Percentiles rank a stretch among this genome's conserved stretches.
These are phyloP conservation scores for Cordyceps cicadae DNA, from an alignment of 2,329 filamentous ascomycete genomes.

Conservation along the genomic window DNA sequence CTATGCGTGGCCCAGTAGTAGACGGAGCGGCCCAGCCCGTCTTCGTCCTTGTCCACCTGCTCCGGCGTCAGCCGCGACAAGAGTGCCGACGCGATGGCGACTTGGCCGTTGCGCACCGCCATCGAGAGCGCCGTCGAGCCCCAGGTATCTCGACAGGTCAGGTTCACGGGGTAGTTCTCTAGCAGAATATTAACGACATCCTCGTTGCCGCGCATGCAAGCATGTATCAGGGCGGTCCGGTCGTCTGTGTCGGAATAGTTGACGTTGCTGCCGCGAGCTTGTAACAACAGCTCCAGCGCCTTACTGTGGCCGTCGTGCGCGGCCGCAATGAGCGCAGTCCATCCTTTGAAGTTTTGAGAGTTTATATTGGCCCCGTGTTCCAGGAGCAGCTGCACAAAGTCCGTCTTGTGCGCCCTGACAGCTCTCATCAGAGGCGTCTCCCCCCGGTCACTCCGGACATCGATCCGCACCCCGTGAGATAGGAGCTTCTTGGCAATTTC, in stretches of 20 bases:
- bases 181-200: not conserved
- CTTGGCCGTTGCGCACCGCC: slow-evolving; percentile 3
- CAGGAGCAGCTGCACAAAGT: not conserved
- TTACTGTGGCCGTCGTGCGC: not conserved
- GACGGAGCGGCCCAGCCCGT: not conserved
- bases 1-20: slow-evolving; percentile 6
- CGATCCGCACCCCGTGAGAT: not conserved
- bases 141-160: not conserved
- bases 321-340: not conserved
- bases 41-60: not conserved
- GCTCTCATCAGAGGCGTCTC: slow-evolving; percentile 9
- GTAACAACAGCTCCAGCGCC: not conserved
- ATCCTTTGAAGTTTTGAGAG: not conserved
- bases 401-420: not conserved
- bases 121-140: slow-evolving; percentile 7
- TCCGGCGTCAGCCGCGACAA: not conserved
- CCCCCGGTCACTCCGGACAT: not conserved
- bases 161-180: not conserved
- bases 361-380: not conserved
- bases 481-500: not conserved
- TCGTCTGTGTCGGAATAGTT: not conserved
- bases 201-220: not conserved
- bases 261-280: not conserved
- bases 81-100: not conserved
- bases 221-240: slow-evolving; percentile 6